Evolutionary conservation across 2,329 filamentous ascomycete genomes (phyloP).

Genomic region (Karstenula rhodostoma): DNA sequence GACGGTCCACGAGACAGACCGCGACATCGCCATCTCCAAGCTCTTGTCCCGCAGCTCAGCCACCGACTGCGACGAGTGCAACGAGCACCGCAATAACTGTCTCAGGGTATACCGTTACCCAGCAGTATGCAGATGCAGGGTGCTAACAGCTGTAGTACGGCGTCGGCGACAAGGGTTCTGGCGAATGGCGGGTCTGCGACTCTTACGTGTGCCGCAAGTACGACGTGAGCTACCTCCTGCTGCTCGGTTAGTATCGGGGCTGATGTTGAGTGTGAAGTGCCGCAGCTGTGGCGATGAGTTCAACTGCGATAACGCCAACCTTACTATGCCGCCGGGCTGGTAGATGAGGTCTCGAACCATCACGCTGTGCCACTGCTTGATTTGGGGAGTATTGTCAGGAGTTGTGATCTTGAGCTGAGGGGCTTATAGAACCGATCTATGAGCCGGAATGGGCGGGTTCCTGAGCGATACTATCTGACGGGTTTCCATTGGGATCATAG

Average conservation of each 20-base stretch:
- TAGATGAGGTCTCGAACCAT: not conserved
- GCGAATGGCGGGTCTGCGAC: conserved; percentile 5
- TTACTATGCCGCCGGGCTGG: conserved; percentile 18
- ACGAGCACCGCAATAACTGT: conserved; percentile 14
- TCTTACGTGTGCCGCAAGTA: conserved; percentile 15
- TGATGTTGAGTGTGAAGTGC: conserved; percentile 8
- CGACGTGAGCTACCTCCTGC: conserved; percentile 7
- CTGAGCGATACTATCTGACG: not conserved
- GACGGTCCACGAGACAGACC: not conserved
- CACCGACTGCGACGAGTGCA: conserved; percentile 13
- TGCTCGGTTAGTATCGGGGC: not conserved
- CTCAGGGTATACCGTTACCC: conserved; percentile 7
- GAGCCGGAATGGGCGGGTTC: not conserved
- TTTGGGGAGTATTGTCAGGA: not conserved
- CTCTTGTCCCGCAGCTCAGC: conserved; percentile 4
- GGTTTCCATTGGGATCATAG: not conserved
- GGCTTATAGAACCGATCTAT: not conserved
- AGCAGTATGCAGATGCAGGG: too few species aligned
- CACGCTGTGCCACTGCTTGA: not conserved
- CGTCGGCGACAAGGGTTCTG: not conserved
- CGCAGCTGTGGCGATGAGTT: conserved; percentile 15
- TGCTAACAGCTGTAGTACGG: conserved; percentile 11
- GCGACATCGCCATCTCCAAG: conserved; percentile 1
- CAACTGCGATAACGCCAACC: conserved; percentile 7
- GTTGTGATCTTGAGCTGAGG: not conserved